Conservation (phyloP, 345 rosid species). For the Bretschneidera sinensis region DNA sequence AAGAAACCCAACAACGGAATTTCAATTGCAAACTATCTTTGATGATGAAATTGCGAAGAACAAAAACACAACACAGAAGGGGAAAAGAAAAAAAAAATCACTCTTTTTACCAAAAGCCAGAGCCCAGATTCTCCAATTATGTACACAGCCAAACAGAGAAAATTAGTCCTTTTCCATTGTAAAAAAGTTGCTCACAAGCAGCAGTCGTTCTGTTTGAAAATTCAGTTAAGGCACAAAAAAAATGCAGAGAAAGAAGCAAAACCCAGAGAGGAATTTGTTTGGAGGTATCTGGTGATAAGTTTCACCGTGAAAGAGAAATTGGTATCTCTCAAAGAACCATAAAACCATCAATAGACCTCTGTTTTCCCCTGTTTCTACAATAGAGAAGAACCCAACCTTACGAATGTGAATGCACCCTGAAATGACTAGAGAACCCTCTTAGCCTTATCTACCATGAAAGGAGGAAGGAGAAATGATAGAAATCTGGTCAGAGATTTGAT, state of each 20-base stretch:
- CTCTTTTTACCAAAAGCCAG: too few species aligned
- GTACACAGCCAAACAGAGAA: too few species aligned
- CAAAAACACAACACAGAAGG: too few species aligned
- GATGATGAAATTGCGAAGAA: too few species aligned
- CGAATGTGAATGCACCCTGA: background rate
- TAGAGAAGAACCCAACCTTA: background rate
- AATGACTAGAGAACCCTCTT: background rate
- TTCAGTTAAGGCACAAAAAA: background rate
- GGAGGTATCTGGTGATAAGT: background rate
- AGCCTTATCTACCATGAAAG: background rate
- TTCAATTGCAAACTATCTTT: background rate
- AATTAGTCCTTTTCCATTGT: too few species aligned
- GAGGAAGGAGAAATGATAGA: background rate
- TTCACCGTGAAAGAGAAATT: background rate
- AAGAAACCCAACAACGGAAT: background rate
- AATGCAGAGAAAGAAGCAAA: background rate
- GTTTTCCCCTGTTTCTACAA: background rate
- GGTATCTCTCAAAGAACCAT: background rate
- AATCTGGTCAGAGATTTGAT: too few species aligned
- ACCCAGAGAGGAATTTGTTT: slow-evolving; percentile 14
- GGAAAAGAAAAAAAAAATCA: too few species aligned
- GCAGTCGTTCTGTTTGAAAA: background rate
- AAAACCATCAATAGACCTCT: background rate
- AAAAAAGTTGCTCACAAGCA: background rate
- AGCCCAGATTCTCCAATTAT: too few species aligned